Percentiles rank a stretch among this genome's conserved stretches.
phyloP scores from a whole-genome alignment of 495 filamentous ascomycete genomes.

The Podospora anserina region DNA sequence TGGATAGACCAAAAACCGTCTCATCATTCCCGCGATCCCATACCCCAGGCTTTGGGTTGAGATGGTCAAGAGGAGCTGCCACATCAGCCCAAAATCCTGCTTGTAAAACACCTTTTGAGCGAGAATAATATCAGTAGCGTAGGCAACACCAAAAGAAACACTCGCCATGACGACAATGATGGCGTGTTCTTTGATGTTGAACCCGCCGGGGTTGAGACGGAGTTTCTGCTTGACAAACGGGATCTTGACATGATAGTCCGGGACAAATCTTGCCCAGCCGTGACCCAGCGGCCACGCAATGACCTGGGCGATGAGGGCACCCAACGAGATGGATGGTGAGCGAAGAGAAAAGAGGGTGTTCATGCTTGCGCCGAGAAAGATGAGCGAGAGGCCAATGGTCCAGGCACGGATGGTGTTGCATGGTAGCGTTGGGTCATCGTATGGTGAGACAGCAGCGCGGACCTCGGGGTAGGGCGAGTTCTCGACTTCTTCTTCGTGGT shows the following conservation, averaged over 20 bases:
- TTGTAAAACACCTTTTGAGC: slow-evolving; percentile 65
- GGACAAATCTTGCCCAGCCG: slow-evolving; percentile 47
- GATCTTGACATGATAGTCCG: slow-evolving; percentile 45
- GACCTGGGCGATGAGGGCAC: slow-evolving; percentile 65
- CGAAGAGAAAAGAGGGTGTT: slow-evolving; percentile 72
- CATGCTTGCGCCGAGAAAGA: slow-evolving; percentile 62
- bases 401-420: slow-evolving; percentile 72
- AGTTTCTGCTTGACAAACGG: slow-evolving; percentile 4
- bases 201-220: slow-evolving; percentile 63
- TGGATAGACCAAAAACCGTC: slow-evolving; percentile 52
- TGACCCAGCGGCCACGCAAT: slow-evolving; percentile 68
- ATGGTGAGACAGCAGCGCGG: slow-evolving; percentile 57
- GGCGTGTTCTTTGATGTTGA: slow-evolving; percentile 79
- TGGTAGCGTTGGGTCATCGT: slow-evolving; percentile 60
- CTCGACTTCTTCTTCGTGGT: slow-evolving; percentile 35
- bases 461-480: slow-evolving; percentile 73
- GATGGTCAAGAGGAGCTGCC: slow-evolving; percentile 64
- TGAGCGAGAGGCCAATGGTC: slow-evolving; percentile 63
- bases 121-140: slow-evolving; percentile 66
- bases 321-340: slow-evolving; percentile 62
- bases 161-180: slow-evolving; percentile 73
- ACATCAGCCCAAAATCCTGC: slow-evolving; percentile 63
- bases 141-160: slow-evolving; percentile 59
- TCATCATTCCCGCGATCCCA: slow-evolving; percentile 66
- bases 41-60: slow-evolving; percentile 73